phyloP scores from a whole-genome alignment of 345 rosid species.

The Kandelia obovata region DNA sequence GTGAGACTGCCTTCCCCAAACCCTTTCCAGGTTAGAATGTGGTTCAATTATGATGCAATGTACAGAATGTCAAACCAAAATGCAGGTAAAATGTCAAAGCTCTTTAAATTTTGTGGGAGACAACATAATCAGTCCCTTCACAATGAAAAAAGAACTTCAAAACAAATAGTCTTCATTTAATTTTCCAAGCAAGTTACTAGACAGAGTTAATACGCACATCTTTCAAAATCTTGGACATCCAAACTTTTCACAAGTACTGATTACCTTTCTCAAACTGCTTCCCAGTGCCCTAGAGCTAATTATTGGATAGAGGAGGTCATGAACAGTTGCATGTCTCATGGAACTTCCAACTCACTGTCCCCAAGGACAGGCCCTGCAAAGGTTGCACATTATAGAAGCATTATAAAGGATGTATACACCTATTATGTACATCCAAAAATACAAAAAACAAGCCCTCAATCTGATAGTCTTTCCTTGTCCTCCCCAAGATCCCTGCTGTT shows the following conservation, averaged over 20 bases:
- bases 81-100: constrained; percentile 7
- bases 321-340: constrained; percentile 7
- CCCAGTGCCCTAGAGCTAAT: constrained; percentile 16
- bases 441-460: no score
- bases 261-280: background rate
- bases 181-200: constrained; percentile 18
- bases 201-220: constrained; percentile 14
- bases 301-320: constrained; percentile 7
- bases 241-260: constrained; percentile 10
- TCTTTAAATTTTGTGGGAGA: constrained; percentile 21
- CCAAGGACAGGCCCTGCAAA: constrained; percentile 53
- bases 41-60: constrained; percentile 11
- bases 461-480: no score
- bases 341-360: constrained; percentile 37
- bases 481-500: no score
- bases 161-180: constrained; percentile 27
- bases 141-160: constrained; percentile 13
- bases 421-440: background rate
- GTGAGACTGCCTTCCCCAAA: background rate
- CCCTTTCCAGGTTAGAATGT: background rate
- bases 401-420: background rate
- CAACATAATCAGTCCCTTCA: constrained; percentile 20
- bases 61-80: no score
- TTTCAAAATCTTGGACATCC: constrained; percentile 12
- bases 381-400: background rate